phyloP scores from a whole-genome alignment of 78 protist species.

The Guillardia theta region DNA sequence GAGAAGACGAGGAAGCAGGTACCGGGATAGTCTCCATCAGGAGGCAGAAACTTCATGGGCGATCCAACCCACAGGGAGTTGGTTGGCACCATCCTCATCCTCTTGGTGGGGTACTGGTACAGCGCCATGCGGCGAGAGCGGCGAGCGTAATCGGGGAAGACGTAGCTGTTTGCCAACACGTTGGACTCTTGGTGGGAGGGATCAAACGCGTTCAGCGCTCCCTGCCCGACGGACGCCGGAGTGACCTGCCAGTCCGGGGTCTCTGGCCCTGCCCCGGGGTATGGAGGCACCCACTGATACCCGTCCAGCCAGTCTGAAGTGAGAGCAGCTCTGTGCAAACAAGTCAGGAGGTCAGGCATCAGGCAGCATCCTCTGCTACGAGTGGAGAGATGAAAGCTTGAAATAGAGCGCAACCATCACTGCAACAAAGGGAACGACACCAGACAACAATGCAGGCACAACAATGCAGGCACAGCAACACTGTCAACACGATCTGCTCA shows the following conservation, averaged over 20 bases:
- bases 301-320: background rate
- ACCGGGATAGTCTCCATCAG: conserved; percentile 32
- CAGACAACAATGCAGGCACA: no score
- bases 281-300: background rate
- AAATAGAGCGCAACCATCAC: no score
- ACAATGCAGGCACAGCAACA: no score
- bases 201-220: background rate
- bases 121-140: background rate
- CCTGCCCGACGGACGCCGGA: background rate
- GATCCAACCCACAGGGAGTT: background rate
- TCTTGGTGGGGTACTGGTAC: background rate
- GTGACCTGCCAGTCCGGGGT: background rate
- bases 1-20: no score
- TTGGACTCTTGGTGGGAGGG: background rate
- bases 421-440: no score
- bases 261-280: conserved; percentile 27
- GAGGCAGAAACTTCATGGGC: background rate
- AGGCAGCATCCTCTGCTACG: no score
- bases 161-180: background rate
- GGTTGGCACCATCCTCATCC: background rate
- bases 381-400: no score
- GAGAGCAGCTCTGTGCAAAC: no score
- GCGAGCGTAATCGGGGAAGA: conserved; percentile 5
- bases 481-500: no score
- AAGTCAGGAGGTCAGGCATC: no score